A percentile compares a stretch with the other conserved stretches of the same genome.
These are phyloP conservation scores for Jackrogersella minutella DNA, from an alignment of 495 filamentous ascomycete species.

Conservation along the genomic window DNA sequence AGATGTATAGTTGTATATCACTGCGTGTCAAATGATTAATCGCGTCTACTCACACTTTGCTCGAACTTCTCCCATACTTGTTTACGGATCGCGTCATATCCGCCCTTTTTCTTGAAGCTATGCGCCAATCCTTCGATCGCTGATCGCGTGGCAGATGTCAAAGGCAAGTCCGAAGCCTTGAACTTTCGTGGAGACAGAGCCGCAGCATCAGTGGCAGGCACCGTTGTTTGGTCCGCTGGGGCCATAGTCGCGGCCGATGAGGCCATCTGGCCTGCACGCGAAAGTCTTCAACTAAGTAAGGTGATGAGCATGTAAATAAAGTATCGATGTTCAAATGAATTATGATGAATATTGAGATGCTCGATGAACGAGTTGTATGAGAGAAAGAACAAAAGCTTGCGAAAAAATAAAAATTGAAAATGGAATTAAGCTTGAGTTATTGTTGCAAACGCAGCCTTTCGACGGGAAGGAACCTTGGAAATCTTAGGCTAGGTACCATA, in stretches of 20 bases:
- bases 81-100: constrained; percentile 85
- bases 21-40: neutral
- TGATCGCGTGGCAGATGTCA: constrained; percentile 72
- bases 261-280: constrained; percentile 35
- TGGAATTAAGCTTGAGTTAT: neutral
- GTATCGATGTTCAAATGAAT: neutral
- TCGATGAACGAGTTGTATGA: neutral
- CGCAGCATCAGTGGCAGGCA: constrained; percentile 49
- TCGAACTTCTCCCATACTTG: constrained; percentile 82
- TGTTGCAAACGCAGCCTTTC: neutral
- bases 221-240: constrained; percentile 48
- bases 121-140: constrained; percentile 81
- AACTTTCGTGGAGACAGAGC: constrained; percentile 68
- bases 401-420: neutral
- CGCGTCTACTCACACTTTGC: constrained; percentile 65
- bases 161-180: constrained; percentile 83
- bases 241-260: constrained; percentile 51
- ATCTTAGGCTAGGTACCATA: neutral
- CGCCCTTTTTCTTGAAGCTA: constrained; percentile 90
- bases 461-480: too few species aligned
- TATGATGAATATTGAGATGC: neutral
- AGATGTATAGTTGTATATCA: neutral
- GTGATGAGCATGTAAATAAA: constrained; percentile 13
- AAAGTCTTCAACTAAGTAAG: constrained; percentile 1
- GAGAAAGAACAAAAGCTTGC: neutral